Evolutionary conservation across 2,329 filamentous ascomycete species (phyloP), one percentile per base, ranked within the genome.

Genomic region (Sphaerostilbella broomeana): DNA sequence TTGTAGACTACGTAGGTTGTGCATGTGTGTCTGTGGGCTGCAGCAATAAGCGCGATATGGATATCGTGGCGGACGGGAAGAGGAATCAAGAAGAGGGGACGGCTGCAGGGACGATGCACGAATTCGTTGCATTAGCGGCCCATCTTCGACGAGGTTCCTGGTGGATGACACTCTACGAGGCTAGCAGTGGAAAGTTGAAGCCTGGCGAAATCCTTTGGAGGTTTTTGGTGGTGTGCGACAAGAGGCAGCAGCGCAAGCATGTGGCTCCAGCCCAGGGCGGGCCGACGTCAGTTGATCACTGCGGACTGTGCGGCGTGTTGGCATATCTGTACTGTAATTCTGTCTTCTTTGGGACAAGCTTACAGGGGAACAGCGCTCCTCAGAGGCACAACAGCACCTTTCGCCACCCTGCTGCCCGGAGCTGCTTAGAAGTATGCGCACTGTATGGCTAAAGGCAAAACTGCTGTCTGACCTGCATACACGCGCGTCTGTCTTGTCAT

Each of bases 61-160:
- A n/a, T 32, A 26, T 30, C 32, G 40, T 26, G 31, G 26, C 16
- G 25, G 39, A 26, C 21, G 32, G 13, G 28, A 28, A 26, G 36
- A 30, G 28, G 41, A 40, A n/a, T n/a, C n/a, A n/a, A n/a, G n/a
- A n/a, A n/a, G n/a, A 35, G 18, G 33, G 36, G 36, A 40, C 41
- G 28, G 38, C 29, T 43, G 41, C 41, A 43, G 41, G 41, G 26
- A 43, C 41, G 37, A 32, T 40, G 41, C 41, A 43, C 19, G 16
- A 32, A 15, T 10, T 15, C 12, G 18, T 16, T 13, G 36, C 36
- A 43, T 43, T 43, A 38, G 40, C 31, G n/a, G n/a, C n/a, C n/a
- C n/a, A n/a, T n/a, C n/a, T n/a, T n/a, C n/a, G n/a, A n/a, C n/a
- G n/a, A 12, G 40, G 33, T 42, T 33, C 40, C 9, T 25, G 22